These are phyloP conservation scores for Gossypium schwendimanii DNA, from an alignment of 441 rosid genomes.

Conservation along the genomic window DNA sequence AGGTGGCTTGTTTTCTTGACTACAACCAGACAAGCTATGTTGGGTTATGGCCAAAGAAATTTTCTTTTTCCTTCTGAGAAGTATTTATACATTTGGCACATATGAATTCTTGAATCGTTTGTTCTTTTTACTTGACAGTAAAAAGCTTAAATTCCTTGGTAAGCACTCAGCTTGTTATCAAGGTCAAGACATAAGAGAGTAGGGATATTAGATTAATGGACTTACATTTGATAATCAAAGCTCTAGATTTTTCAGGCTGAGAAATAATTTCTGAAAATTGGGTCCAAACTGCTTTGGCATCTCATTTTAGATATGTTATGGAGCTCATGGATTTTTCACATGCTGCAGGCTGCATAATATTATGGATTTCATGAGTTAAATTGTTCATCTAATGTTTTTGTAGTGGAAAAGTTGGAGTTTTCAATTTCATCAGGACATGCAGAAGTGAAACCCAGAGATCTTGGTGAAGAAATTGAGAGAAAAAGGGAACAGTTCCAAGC, in stretches of 20 bases:
- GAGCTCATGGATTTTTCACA: not conserved
- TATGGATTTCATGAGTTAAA: too few relatives aligned
- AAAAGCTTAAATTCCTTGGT: not conserved
- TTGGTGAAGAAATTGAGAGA: slow-evolving; percentile 40
- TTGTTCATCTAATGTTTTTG: not conserved
- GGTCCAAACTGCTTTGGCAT: not conserved
- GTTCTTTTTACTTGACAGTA: not conserved
- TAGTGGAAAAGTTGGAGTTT: slow-evolving; percentile 41
- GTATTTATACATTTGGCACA: not conserved
- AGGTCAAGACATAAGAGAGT: too few relatives aligned
- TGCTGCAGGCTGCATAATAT: not conserved
- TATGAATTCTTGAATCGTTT: not conserved
- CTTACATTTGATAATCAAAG: not conserved
- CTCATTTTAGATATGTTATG: not conserved
- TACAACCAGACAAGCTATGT: too few relatives aligned
- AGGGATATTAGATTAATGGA: not conserved
- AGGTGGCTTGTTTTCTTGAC: too few relatives aligned
- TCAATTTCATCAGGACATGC: slow-evolving; percentile 31
- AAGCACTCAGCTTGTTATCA: not conserved
- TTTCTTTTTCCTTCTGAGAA: too few relatives aligned
- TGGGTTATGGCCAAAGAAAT: too few relatives aligned
- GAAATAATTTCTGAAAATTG: not conserved
- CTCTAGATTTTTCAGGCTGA: not conserved
- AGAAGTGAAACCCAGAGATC: slow-evolving; percentile 32
- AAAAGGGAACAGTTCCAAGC: slow-evolving; percentile 32